Percentiles rank a stretch among this genome's conserved stretches.
Conservation (phyloP, 2,329 filamentous ascomycete genomes). For the Thielaviopsis ethacetica region DNA sequence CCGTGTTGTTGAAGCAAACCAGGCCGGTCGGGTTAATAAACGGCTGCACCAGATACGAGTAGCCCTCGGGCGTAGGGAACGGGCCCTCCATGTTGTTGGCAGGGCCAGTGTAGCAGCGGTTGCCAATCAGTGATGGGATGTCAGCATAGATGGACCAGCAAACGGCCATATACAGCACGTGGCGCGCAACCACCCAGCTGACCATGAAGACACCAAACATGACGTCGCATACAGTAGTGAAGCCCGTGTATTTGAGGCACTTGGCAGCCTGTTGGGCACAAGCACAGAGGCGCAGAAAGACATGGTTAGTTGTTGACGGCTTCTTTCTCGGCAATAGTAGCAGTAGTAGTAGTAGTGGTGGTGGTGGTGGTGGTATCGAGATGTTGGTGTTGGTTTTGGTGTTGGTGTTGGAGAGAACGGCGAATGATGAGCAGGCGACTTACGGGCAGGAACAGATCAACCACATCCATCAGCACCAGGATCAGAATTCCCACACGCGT, state of each 20-base stretch:
- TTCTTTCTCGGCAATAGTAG: not conserved
- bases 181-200: constrained; percentile 69
- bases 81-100: constrained; percentile 39
- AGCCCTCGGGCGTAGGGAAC: constrained; percentile 32
- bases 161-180: constrained; percentile 61
- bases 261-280: constrained; percentile 54
- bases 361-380: not conserved
- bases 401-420: not conserved
- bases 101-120: constrained; percentile 54
- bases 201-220: constrained; percentile 76
- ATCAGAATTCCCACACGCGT: constrained; percentile 81
- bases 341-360: not conserved
- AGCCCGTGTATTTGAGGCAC: constrained; percentile 79
- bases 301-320: constrained; percentile 10
- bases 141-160: constrained; percentile 70
- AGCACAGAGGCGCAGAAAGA: not conserved
- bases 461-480: constrained; percentile 81
- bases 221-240: constrained; percentile 58
- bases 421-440: constrained; percentile 17
- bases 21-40: constrained; percentile 54
- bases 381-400: not conserved
- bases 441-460: constrained; percentile 78
- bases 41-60: constrained; percentile 53
- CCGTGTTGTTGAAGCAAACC: constrained; percentile 62
- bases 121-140: constrained; percentile 42